These are phyloP conservation scores for Tetracladium maxilliforme DNA, from an alignment of 2,329 filamentous ascomycete genomes.

Conservation along the genomic window DNA sequence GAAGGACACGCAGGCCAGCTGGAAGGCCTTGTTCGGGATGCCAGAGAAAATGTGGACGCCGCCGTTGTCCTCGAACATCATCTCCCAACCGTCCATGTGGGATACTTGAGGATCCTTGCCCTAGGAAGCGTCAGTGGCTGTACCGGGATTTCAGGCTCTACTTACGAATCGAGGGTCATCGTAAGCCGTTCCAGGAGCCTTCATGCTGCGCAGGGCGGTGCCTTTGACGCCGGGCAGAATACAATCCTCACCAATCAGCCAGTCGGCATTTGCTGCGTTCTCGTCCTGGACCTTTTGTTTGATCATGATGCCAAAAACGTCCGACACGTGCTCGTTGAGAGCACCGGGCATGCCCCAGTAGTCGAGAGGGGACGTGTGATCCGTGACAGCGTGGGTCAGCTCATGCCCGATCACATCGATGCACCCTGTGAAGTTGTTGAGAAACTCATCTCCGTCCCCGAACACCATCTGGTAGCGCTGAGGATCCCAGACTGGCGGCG, in stretches of 20 bases:
- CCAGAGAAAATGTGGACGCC: conserved; percentile 41
- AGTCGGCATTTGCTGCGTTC: conserved; percentile 29
- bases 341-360: conserved; percentile 37
- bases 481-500: no score
- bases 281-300: conserved; percentile 34
- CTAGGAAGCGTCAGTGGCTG: no score
- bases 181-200: conserved; percentile 35
- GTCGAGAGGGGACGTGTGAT: conserved; percentile 31
- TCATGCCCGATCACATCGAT: conserved; percentile 44
- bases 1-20: conserved; percentile 27
- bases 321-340: conserved; percentile 40
- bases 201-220: conserved; percentile 36
- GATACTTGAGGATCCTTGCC: conserved; percentile 37
- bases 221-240: conserved; percentile 34
- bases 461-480: conserved; percentile 38
- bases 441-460: conserved; percentile 35
- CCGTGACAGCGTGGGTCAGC: conserved; percentile 37
- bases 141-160: no score
- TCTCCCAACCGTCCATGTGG: conserved; percentile 27
- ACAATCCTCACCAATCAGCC: conserved; percentile 38
- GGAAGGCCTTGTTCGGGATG: conserved; percentile 43
- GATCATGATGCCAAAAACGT: conserved; percentile 41
- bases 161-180: conserved; percentile 33
- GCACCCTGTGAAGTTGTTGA: conserved; percentile 33
- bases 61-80: conserved; percentile 28